phyloP scores from a whole-genome alignment of 495 filamentous ascomycete genomes.

The Chaetomium tenue region DNA sequence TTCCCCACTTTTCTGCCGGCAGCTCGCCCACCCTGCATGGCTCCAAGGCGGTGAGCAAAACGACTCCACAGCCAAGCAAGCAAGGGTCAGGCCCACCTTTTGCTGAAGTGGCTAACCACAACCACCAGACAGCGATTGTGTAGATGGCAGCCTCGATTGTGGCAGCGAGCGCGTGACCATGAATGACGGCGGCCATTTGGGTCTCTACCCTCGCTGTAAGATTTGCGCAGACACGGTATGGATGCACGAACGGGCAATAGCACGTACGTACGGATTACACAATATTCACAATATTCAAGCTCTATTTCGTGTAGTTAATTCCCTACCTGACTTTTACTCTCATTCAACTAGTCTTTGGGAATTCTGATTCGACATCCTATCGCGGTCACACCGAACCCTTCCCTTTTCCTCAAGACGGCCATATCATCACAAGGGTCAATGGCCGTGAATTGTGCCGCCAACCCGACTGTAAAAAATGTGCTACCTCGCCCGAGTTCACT shows the following conservation, averaged over 20 bases:
- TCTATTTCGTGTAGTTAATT: neutral
- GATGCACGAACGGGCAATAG: conserved; percentile 2
- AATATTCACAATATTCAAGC: neutral
- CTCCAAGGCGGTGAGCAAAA: neutral
- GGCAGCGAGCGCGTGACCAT: neutral
- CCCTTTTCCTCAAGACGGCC: neutral
- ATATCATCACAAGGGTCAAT: conserved; percentile 5
- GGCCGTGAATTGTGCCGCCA: conserved; percentile 2
- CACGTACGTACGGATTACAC: neutral
- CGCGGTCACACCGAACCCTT: neutral
- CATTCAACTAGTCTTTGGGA: neutral
- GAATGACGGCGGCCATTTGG: conserved; percentile 1
- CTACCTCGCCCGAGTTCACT: conserved; percentile 2
- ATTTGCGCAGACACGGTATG: conserved; percentile 5
- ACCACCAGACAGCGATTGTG: no score
- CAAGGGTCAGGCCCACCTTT: no score
- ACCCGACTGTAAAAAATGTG: neutral
- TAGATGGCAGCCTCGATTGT: neutral
- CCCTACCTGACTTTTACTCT: neutral
- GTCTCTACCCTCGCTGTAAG: neutral
- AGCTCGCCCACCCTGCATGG: neutral
- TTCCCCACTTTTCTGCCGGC: conserved; percentile 14
- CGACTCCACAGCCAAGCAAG: neutral
- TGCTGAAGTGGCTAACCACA: no score
- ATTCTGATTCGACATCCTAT: conserved; percentile 3